A percentile compares a stretch with the other conserved stretches of the same genome.
Conservation (phyloP, 2,329 filamentous ascomycete genomes). For the Beauveria medogensis region DNA sequence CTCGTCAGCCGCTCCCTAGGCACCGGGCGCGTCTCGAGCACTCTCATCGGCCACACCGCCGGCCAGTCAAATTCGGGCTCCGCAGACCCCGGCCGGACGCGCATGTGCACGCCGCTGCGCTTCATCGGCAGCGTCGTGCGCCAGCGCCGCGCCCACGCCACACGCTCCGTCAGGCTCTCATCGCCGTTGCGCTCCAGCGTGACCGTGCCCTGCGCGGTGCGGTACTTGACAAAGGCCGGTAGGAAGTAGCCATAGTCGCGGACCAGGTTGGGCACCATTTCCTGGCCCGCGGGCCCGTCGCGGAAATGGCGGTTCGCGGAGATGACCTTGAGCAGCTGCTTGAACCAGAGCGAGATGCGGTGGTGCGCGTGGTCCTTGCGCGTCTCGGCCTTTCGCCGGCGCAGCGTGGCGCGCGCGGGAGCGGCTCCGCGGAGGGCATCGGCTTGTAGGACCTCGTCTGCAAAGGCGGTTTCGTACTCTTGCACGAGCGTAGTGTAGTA, state of each 20-base stretch:
- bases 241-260: constrained; percentile 28
- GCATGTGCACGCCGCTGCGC: constrained; percentile 13
- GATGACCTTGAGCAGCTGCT: constrained; percentile 19
- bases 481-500: constrained; percentile 22
- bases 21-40: constrained; percentile 19
- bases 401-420: constrained; percentile 14
- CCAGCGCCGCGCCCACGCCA: constrained; percentile 15
- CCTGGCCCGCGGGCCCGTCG: constrained; percentile 15
- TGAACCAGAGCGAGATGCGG: constrained; percentile 22
- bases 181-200: constrained; percentile 20
- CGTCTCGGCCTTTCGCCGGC: constrained; percentile 21
- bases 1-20: constrained; percentile 12
- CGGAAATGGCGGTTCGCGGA: constrained; percentile 18
- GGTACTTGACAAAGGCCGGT: constrained; percentile 22
- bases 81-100: constrained; percentile 12
- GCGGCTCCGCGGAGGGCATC: constrained; percentile 13
- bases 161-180: constrained; percentile 13
- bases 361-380: constrained; percentile 26
- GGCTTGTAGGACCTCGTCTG: constrained; percentile 26
- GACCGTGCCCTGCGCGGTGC: constrained; percentile 22
- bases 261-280: constrained; percentile 24
- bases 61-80: constrained; percentile 21
- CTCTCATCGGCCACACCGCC: constrained; percentile 13
- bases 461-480: constrained; percentile 20
- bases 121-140: constrained; percentile 23